These are phyloP conservation scores for Carex myosuroides DNA, from an alignment of 176 grass and related monocot genomes.

Conservation along the genomic window DNA sequence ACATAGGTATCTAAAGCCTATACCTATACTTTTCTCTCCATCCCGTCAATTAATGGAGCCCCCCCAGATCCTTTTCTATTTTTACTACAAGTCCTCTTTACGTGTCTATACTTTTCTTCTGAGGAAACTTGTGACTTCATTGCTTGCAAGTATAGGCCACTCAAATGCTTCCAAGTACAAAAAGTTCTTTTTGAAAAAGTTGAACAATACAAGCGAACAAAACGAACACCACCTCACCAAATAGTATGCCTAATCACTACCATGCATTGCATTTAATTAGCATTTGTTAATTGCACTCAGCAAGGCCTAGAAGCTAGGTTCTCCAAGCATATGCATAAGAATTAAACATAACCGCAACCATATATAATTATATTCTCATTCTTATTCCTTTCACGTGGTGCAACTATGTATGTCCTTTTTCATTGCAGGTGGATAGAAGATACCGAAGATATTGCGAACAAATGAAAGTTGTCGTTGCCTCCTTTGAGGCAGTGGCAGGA, in stretches of 20 bases:
- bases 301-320: conserved; percentile 14
- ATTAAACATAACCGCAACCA: conserved; percentile 4
- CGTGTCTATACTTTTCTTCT: conserved; percentile 30
- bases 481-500: conserved; percentile 71
- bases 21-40: conserved; percentile 29
- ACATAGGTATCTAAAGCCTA: conserved; percentile 32
- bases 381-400: background rate
- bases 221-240: conserved; percentile 1
- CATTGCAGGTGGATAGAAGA: conserved; percentile 63
- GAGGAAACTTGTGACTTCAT: conserved; percentile 24
- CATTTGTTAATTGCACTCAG: conserved; percentile 30
- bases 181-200: conserved; percentile 29
- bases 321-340: background rate
- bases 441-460: conserved; percentile 87
- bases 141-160: conserved; percentile 24
- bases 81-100: background rate
- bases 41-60: conserved; percentile 32
- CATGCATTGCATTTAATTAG: conserved; percentile 20
- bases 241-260: conserved; percentile 4
- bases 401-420: background rate
- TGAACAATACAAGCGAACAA: conserved; percentile 22
- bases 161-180: conserved; percentile 31
- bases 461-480: conserved; percentile 40
- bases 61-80: conserved; percentile 33
- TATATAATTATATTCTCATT: background rate